These are phyloP conservation scores for Lathyrus aphaca DNA, from an alignment of 306 rosid species.

Conservation along the genomic window DNA sequence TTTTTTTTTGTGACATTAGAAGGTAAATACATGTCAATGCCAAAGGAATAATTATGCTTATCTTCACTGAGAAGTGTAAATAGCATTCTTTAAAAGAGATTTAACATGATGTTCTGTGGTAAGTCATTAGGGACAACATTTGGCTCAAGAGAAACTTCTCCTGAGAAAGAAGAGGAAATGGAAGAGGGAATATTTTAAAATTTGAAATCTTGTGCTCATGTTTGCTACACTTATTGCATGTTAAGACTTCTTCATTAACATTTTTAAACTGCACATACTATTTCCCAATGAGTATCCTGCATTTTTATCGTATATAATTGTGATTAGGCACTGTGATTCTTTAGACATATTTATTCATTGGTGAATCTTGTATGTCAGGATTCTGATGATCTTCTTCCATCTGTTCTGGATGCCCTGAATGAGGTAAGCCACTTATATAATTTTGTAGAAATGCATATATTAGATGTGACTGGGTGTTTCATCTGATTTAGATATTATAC, in stretches of 20 bases:
- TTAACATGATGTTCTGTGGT: slow-evolving; percentile 28
- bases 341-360: slow-evolving; percentile 14
- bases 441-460: neutral
- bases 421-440: slow-evolving; percentile 59
- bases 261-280: slow-evolving; percentile 7
- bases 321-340: slow-evolving; percentile 18
- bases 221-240: slow-evolving; percentile 22
- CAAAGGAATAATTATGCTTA: neutral
- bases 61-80: slow-evolving; percentile 22
- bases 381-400: slow-evolving; percentile 92
- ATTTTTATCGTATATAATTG: slow-evolving; percentile 18
- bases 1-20: neutral
- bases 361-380: slow-evolving; percentile 62
- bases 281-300: slow-evolving; percentile 9
- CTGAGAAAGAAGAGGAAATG: slow-evolving; percentile 32
- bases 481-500: slow-evolving; percentile 18
- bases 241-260: slow-evolving; percentile 8
- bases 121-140: slow-evolving; percentile 27
- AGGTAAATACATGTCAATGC: slow-evolving; percentile 15
- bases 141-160: slow-evolving; percentile 27
- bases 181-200: slow-evolving; percentile 23
- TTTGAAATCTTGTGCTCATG: slow-evolving; percentile 6
- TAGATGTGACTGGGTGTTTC: slow-evolving; percentile 23
- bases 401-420: slow-evolving; percentile 89
- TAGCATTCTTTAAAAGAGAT: slow-evolving; percentile 20